Conservation (phyloP, 257 asterid species). For the Lycium barbarum region DNA sequence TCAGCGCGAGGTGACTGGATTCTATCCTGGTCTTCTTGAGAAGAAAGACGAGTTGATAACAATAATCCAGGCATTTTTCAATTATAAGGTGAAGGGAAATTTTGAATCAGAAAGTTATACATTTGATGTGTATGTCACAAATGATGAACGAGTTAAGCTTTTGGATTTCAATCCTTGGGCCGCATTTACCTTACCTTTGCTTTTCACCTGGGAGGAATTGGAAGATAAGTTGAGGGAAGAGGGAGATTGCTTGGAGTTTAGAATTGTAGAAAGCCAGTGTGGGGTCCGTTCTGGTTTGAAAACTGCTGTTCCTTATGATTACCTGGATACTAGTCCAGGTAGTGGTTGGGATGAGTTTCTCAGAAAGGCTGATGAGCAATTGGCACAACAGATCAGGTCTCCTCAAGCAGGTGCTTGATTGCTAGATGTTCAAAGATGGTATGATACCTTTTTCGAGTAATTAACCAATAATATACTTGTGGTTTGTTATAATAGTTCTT, state of each 20-base stretch:
- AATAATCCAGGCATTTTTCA: conserved; percentile 52
- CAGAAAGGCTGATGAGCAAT: conserved; percentile 65
- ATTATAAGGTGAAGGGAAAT: conserved; percentile 46
- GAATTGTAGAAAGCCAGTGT: conserved; percentile 62
- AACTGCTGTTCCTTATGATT: conserved; percentile 90
- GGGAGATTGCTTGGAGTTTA: conserved; percentile 51
- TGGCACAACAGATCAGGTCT: conserved; percentile 46
- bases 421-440: conserved; percentile 13
- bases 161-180: conserved; percentile 97
- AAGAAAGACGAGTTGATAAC: conserved; percentile 42
- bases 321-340: conserved; percentile 76
- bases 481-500: background rate
- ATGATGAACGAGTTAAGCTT: conserved; percentile 72
- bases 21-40: conserved; percentile 74
- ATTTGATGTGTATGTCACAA: conserved; percentile 77
- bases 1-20: conserved; percentile 88
- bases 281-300: conserved; percentile 88
- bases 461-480: background rate
- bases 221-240: conserved; percentile 52
- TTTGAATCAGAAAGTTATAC: conserved; percentile 68
- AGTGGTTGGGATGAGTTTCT: conserved; percentile 92
- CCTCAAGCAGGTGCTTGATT: conserved; percentile 61
- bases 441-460: conserved; percentile 25
- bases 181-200: conserved; percentile 72
- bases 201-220: conserved; percentile 85